A percentile compares a stretch with the other conserved stretches of the same genome.
Conservation (phyloP, 2,329 filamentous ascomycete species). For the Ceratocystis smalleyi region DNA sequence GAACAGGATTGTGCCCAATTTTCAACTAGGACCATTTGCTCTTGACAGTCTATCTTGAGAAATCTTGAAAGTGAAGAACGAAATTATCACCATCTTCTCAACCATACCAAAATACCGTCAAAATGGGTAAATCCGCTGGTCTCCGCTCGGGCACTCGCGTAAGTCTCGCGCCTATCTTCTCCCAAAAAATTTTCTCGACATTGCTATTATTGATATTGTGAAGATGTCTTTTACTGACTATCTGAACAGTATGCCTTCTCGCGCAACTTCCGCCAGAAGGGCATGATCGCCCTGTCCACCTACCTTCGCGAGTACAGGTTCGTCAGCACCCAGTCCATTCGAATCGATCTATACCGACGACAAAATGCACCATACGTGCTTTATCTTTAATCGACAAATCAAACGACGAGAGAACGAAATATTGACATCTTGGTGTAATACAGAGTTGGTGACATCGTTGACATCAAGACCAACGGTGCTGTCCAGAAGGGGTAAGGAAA, state of each 20-base stretch:
- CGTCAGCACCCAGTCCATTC: conserved; percentile 1
- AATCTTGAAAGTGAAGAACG: conserved; percentile 15
- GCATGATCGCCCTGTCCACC: conserved; percentile 81
- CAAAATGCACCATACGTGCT: conserved; percentile 16
- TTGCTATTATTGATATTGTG: conserved; percentile 8
- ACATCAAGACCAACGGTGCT: conserved; percentile 97
- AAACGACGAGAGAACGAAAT: conserved; percentile 11
- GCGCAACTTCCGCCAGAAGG: conserved; percentile 86
- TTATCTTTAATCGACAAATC: conserved; percentile 17
- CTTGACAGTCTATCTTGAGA: conserved; percentile 17
- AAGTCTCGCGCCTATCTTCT: conserved; percentile 28
- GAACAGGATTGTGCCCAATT: conserved; percentile 16
- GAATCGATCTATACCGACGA: conserved; percentile 10
- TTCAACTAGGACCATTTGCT: conserved; percentile 12
- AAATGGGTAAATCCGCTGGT: conserved; percentile 79
- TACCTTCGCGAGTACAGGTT: conserved; percentile 91
- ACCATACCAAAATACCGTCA: conserved; percentile 27
- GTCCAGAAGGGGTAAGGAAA: conserved; percentile 81
- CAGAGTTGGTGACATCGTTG: conserved; percentile 95
- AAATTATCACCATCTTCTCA: conserved; percentile 15
- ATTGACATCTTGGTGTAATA: conserved; percentile 16
- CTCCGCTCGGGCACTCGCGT: conserved; percentile 73
- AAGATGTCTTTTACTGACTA: conserved; percentile 16
- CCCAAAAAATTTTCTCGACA: conserved; percentile 12
- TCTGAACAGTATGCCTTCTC: conserved; percentile 66